Evolutionary conservation across 2,329 filamentous ascomycete species (phyloP).

Genomic region (Beauveria bassiana): DNA sequence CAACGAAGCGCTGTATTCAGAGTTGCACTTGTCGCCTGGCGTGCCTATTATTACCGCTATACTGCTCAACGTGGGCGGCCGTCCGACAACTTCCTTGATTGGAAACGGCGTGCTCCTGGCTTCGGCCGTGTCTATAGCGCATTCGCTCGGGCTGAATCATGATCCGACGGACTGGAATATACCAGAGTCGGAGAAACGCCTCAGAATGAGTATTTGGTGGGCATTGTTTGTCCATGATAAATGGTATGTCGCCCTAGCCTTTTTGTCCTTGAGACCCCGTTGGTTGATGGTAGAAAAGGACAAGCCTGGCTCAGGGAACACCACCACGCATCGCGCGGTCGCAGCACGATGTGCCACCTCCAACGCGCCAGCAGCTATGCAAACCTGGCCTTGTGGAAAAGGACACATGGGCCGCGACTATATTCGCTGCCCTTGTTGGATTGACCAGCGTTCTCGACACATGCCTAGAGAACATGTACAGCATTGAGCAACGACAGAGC

Average conservation of each 20-base stretch:
- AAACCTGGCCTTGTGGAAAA: constrained; percentile 13
- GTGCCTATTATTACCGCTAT: constrained; percentile 50
- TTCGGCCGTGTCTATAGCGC: constrained; percentile 42
- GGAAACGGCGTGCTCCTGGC: constrained; percentile 47
- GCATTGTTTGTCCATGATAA: constrained; percentile 44
- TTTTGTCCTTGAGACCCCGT: neutral
- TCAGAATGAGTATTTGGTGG: constrained; percentile 51
- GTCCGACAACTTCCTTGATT: constrained; percentile 52
- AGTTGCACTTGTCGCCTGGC: constrained; percentile 50
- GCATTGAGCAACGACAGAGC: constrained; percentile 22
- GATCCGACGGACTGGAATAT: constrained; percentile 46
- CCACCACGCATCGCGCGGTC: constrained; percentile 37
- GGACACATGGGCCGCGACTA: constrained; percentile 21
- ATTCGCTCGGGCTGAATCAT: constrained; percentile 47
- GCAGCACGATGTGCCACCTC: constrained; percentile 41
- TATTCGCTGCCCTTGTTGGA: constrained; percentile 38
- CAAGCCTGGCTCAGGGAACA: constrained; percentile 45
- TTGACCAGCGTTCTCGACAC: constrained; percentile 33
- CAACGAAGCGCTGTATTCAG: constrained; percentile 50
- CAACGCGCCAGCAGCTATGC: constrained; percentile 28
- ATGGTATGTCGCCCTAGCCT: constrained; percentile 31
- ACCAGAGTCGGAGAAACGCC: constrained; percentile 38
- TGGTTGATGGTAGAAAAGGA: constrained; percentile 25
- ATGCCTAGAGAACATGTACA: constrained; percentile 27
- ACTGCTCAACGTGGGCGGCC: constrained; percentile 50